phyloP scores from a whole-genome alignment of 345 rosid genomes.

The Noccaea bulbosa region DNA sequence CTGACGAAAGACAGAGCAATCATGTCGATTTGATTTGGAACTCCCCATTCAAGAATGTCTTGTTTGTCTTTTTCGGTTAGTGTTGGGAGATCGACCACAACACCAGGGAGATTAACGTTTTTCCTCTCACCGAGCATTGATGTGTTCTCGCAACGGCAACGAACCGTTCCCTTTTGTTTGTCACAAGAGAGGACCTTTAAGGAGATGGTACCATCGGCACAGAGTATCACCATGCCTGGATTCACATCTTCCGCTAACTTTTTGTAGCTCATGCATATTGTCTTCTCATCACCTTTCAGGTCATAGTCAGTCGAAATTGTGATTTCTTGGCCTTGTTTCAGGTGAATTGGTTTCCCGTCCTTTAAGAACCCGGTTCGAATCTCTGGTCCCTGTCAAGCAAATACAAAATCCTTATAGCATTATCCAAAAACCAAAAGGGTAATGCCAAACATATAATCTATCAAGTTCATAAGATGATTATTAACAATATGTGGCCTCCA shows the following conservation, averaged over 20 bases:
- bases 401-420: background rate
- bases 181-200: slow-evolving; percentile 81
- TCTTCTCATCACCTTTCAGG: slow-evolving; percentile 72
- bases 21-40: slow-evolving; percentile 93
- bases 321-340: slow-evolving; percentile 82
- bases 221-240: slow-evolving; percentile 90
- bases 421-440: background rate
- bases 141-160: slow-evolving; percentile 84
- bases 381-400: slow-evolving; percentile 67
- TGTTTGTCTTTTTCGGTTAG: slow-evolving; percentile 96
- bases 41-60: slow-evolving; percentile 90
- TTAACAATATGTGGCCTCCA: too few relatives aligned
- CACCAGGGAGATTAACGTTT: slow-evolving; percentile 98
- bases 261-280: slow-evolving; percentile 92
- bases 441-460: background rate
- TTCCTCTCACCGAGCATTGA: slow-evolving; percentile 97
- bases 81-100: slow-evolving; percentile 96
- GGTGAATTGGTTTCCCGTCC: slow-evolving; percentile 69
- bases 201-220: slow-evolving; percentile 95
- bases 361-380: slow-evolving; percentile 78
- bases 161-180: slow-evolving; percentile 66
- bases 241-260: slow-evolving; percentile 82
- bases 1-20: slow-evolving; percentile 95
- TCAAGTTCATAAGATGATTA: background rate
- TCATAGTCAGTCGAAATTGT: slow-evolving; percentile 79